Conservation (phyloP, 352 stramenopile genomes). For the Poterioochromonas sp. region DNA sequence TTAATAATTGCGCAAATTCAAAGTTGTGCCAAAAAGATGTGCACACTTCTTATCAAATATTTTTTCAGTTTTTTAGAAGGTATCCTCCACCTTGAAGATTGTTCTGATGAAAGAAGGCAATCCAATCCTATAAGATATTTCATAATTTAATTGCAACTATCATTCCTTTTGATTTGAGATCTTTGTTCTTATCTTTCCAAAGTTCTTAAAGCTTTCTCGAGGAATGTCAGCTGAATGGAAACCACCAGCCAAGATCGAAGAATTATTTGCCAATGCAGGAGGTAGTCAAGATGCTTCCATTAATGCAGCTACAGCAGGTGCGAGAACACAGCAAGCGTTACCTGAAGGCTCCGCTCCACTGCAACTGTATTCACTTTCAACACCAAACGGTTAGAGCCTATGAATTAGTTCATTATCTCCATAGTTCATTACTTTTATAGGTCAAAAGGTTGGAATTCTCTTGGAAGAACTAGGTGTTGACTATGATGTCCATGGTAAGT, state of each 20-base stretch:
- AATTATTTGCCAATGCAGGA: not conserved
- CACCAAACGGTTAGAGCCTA: constrained; percentile 56
- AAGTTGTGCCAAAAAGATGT: too few relatives aligned
- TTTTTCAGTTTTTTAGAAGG: too few relatives aligned
- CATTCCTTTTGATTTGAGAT: too few relatives aligned
- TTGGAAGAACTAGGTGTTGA: constrained; percentile 61
- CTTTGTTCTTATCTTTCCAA: too few relatives aligned
- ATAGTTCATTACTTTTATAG: constrained; percentile 43
- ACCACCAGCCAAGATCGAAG: not conserved
- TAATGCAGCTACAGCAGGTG: not conserved
- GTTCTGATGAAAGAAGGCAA: too few relatives aligned
- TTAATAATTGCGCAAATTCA: too few relatives aligned
- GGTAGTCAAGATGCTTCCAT: not conserved
- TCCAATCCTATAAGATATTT: too few relatives aligned
- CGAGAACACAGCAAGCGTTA: not conserved
- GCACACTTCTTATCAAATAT: too few relatives aligned
- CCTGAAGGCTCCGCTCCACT: constrained; percentile 37
- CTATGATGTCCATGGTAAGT: constrained; percentile 68
- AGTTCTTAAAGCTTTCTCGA: too few relatives aligned
- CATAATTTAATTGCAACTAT: too few relatives aligned
- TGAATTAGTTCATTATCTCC: constrained; percentile 1
- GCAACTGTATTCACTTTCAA: constrained; percentile 59
- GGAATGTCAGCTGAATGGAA: not conserved
- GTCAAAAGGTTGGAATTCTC: constrained; percentile 60
- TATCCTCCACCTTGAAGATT: too few relatives aligned